Evolutionary conservation across 2,329 filamentous ascomycete species (phyloP), one percentile per base, ranked within the genome.

Genomic region (Cadophora luteo-olivacea): DNA sequence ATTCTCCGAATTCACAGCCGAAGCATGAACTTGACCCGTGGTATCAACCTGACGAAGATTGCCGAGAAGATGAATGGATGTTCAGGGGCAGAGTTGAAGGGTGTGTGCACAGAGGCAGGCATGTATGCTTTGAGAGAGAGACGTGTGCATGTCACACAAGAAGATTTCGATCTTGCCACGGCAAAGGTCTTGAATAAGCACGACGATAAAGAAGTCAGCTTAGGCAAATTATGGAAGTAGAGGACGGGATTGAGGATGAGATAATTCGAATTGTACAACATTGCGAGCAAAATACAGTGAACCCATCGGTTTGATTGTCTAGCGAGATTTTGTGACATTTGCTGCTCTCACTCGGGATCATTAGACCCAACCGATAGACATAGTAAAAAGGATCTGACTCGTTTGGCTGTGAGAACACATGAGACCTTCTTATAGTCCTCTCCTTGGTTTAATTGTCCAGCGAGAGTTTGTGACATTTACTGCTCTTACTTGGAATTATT

Each of bases 1-100:
- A 99, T 99, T 84, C 86, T 99, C 75, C 92, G 96, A 74, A 99
- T 99, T 77, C 96, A 99, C 84, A 97, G 92, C 76, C 89, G 96
- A 77, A 97, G 94, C 82, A 99, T 99, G 96, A 99, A 99, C 83
- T 82, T 99, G 76, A 99, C 96, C 16, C 89, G 96, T 78, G 96
- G 96, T 64, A 98, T 99, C 84, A 97, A 99, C 82, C 85, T 99
- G 73, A 97, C 88, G 77, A 99, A 99, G 89, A 97, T 98, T 76
- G 96, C 96, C 36, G 96, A 99, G 86, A 98, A 98, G 88, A 99
- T 99, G 96, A 97, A 97, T 78, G 96, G 96, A 63, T 99, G 96
- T 82, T 97, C 94, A 3, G 96, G 96, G 70, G 96, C 96, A 65
- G 96, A 99, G 83, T 83, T 99, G 76, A 99, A 99, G 89, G 96